phyloP scores from a whole-genome alignment of 1,284 basidiomycete genomes.

The Melampsora medusae region DNA sequence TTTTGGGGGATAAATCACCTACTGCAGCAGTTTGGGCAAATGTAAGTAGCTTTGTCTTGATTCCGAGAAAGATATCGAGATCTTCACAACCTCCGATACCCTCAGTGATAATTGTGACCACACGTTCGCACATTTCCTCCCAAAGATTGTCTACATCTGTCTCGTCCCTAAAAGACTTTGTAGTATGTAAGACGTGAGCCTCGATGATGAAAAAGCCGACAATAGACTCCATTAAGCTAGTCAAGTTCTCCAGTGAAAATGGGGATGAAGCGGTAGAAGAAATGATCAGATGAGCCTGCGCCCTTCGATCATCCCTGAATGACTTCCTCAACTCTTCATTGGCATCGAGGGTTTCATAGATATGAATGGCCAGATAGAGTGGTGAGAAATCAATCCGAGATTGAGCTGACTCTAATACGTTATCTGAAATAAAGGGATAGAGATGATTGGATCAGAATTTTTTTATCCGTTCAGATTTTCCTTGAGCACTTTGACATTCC shows the following conservation, averaged over 20 bases:
- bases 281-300: constrained; percentile 93
- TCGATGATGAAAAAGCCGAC: constrained; percentile 99
- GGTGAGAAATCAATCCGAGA: constrained; percentile 89
- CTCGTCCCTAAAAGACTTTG: constrained; percentile 67
- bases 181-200: constrained; percentile 83
- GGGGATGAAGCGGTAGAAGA: constrained; percentile 65
- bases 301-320: constrained; percentile 93
- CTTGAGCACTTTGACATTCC: not conserved
- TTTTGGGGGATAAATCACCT: constrained; percentile 18
- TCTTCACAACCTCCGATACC: constrained; percentile 75
- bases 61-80: constrained; percentile 75
- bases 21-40: constrained; percentile 95
- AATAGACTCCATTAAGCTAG: constrained; percentile 78
- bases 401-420: constrained; percentile 85
- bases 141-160: constrained; percentile 93
- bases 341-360: constrained; percentile 85
- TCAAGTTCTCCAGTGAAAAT: constrained; percentile 59
- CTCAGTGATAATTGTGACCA: constrained; percentile 72
- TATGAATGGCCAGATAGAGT: constrained; percentile 94
- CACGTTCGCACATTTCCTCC: constrained; percentile 78
- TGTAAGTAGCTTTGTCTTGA: constrained; percentile 77
- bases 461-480: too few relatives aligned
- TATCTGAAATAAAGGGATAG: constrained; percentile 61
- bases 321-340: constrained; percentile 83
- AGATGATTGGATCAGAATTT: not conserved